Base-by-base conservation (phyloP, 108 stramenopile species). In the Cyclotella cryptica region DNA sequence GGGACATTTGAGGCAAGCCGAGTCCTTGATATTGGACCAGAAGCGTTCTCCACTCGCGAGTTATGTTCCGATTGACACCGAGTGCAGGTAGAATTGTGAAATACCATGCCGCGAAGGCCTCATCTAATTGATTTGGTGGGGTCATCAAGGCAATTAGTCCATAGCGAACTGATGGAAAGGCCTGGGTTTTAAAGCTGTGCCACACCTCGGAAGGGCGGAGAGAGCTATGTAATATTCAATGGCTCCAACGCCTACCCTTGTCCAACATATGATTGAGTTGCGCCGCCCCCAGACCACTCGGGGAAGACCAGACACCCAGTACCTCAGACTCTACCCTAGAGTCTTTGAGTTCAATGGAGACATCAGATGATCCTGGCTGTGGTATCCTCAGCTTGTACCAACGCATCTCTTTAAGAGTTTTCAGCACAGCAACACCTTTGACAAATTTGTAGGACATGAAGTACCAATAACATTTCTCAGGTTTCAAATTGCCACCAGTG, bases 41-140 rank as follows among this genome's bases (percentile, higher is more conserved):
- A n/a, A n/a, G n/a, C n/a, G n/a, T n/a, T n/a, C n/a, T n/a, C n/a
- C n/a, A n/a, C n/a, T n/a, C n/a, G n/a, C n/a, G n/a, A 4, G 43
- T 66, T 19, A 66, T 66, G 4, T 66, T 66, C 0, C 17, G 8
- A 17, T 45, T 46, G 7, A 66, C 42, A 11, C 66, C 66, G 1
- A 66, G 27, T 5, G 26, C 10, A 0, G 66, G 44, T 6, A 66
- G 66, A n/a, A 2, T n/a, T 11, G 42, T 46, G 7, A 4, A 30
- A 18, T 21, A 66, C 14, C 44, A 19, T 19, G 8, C 4, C n/a
- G 5, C 26, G 44, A 44, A 19, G 15, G 1, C 10, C 8, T 0
- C 17, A 45, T 45, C 43, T 6, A 45, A 15, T 18, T 8, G 13
- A 17, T 8, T 19, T 22, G 17, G 18, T 0, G 2, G 5, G 11